Base-by-base conservation (phyloP, 148 eudicot species). In the Arbutus unedo region DNA sequence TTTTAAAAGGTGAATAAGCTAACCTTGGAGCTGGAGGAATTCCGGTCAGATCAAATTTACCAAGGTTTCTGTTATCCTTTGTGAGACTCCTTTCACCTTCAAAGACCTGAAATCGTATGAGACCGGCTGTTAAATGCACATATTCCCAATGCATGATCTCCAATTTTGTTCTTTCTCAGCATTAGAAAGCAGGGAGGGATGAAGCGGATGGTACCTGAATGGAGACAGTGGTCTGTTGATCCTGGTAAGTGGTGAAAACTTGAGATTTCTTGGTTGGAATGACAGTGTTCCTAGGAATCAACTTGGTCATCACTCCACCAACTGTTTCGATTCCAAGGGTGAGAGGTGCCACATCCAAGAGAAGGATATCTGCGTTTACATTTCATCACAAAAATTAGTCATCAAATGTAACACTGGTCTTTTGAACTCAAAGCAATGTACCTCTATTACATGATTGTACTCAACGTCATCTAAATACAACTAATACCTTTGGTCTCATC, bases 61-160 rank as follows among this genome's bases (percentile, higher is more conserved):
- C 89, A 75, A 87, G 89, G 19, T 73, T 54, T 44, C 87, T 82
- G 73, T 83, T 79, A 57, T 87, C 89, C 74, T 87, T 87, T 49
- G 89, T 84, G 15, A 84, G 84, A 84, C 85, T 87, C 81, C 85
- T 87, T 71, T 87, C 87, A 79, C 89, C 89, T 84, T 87, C 89
- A 62, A 82, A 84, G 2, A 87, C 87, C 86, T 86, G 82, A 41
- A 41, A 70, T 66, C 7, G 21, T 49, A 45, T 51, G 2, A n/a
- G 48, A 67, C 2, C 4, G n/a, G 60, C 53, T 53, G 19, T 11
- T 47, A 19, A 57, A 78, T 56, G 18, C 8, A 41, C 80, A 9
- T 19, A 5, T 8, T 16, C 14, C 19, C 0, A 2, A 74, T n/a
- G 13, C 21, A 44, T 23, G 60, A 19, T 25, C 11, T 47, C 54